A percentile compares a stretch with the other conserved stretches of the same genome.
phyloP scores from a whole-genome alignment of 441 rosid species.

The Brassica balearica region DNA sequence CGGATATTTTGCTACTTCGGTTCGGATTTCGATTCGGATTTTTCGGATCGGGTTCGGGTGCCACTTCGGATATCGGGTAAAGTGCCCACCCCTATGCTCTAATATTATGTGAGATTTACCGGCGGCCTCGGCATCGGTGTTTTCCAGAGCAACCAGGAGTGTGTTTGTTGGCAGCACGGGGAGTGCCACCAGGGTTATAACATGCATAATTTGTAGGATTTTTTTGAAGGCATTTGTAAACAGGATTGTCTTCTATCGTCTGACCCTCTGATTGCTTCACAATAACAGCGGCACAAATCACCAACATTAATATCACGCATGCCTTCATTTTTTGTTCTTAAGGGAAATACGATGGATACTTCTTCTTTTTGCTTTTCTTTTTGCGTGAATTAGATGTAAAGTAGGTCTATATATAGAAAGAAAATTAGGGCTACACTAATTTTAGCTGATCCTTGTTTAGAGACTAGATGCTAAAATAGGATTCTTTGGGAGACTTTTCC shows the following conservation, averaged over 20 bases:
- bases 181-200: neutral
- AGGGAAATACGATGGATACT: neutral
- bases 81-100: too few species aligned
- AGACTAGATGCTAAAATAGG: slow-evolving; percentile 10
- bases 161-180: neutral
- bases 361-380: slow-evolving; percentile 1
- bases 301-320: slow-evolving; percentile 22
- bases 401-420: neutral
- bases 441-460: slow-evolving; percentile 20
- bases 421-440: neutral
- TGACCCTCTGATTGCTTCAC: slow-evolving; percentile 19
- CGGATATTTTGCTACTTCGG: too few species aligned
- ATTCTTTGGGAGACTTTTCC: neutral
- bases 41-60: too few species aligned
- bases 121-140: neutral
- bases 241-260: neutral
- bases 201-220: neutral
- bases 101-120: neutral
- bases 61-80: too few species aligned
- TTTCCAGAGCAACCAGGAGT: neutral
- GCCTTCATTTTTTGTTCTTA: slow-evolving; percentile 25
- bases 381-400: neutral
- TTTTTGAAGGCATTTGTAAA: slow-evolving; percentile 7
- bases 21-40: too few species aligned
- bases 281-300: slow-evolving; percentile 7